phyloP scores from a whole-genome alignment of 805 yeast genomes.

The Osmozyma mogii region DNA sequence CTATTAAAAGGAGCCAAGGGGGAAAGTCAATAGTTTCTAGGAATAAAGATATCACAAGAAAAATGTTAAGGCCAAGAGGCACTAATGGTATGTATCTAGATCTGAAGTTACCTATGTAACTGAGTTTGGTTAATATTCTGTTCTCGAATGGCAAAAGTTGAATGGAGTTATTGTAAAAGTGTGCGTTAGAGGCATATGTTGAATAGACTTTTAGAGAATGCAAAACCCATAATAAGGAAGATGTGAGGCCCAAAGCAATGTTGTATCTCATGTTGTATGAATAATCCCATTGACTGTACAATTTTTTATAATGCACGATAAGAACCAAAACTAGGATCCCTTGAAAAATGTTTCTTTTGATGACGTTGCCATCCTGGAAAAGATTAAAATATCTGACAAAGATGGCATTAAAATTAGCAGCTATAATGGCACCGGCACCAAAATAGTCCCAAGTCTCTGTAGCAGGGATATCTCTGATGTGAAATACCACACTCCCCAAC shows the following conservation, averaged over 20 bases:
- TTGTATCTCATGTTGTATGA: slow-evolving; percentile 27
- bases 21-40: slow-evolving; percentile 31
- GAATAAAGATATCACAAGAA: slow-evolving; percentile 23
- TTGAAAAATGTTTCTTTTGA: slow-evolving; percentile 13
- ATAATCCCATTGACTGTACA: slow-evolving; percentile 31
- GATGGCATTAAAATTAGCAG: slow-evolving; percentile 29
- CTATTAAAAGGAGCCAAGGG: slow-evolving; percentile 46
- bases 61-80: slow-evolving; percentile 27
- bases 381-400: slow-evolving; percentile 24
- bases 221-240: slow-evolving; percentile 26
- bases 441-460: slow-evolving; percentile 36
- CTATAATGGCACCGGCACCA: slow-evolving; percentile 33
- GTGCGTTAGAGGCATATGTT: slow-evolving; percentile 9
- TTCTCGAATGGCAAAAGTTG: slow-evolving; percentile 33
- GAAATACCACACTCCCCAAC: slow-evolving; percentile 31
- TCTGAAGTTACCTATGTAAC: slow-evolving; percentile 16
- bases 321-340: slow-evolving; percentile 12
- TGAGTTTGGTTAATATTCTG: slow-evolving; percentile 24
- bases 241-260: slow-evolving; percentile 21
- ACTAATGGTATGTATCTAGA: slow-evolving; percentile 25
- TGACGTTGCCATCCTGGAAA: slow-evolving; percentile 8
- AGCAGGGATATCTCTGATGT: slow-evolving; percentile 26
- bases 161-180: slow-evolving; percentile 27
- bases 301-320: slow-evolving; percentile 20
- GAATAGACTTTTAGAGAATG: slow-evolving; percentile 20